Conservation (phyloP, 1,139 yeast genomes). For the Hansenula sp. region DNA sequence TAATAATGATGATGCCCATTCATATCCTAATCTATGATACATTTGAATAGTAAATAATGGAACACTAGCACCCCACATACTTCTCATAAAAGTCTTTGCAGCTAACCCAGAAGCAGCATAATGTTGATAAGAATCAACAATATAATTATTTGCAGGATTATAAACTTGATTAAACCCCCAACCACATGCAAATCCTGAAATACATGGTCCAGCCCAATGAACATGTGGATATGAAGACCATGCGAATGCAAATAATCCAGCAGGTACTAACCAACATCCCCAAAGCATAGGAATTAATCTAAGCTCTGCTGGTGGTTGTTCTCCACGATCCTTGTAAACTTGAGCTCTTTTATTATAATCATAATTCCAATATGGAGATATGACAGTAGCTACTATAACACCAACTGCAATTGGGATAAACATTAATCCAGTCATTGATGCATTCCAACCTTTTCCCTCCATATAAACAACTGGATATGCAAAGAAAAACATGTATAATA, state of each 20-base stretch:
- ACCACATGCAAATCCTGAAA: slow-evolving; percentile 58
- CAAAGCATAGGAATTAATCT: slow-evolving; percentile 62
- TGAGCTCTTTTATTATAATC: slow-evolving; percentile 53
- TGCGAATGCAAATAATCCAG: slow-evolving; percentile 53
- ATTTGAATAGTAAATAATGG: slow-evolving; percentile 72
- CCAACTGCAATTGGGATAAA: slow-evolving; percentile 71
- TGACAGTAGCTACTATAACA: slow-evolving; percentile 44
- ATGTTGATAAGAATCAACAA: slow-evolving; percentile 68
- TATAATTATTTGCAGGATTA: slow-evolving; percentile 65
- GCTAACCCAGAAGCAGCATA: slow-evolving; percentile 70
- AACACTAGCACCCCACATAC: slow-evolving; percentile 70
- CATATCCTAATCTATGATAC: slow-evolving; percentile 64
- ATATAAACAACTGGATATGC: slow-evolving; percentile 62
- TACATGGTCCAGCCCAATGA: slow-evolving; percentile 63
- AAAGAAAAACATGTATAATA: slow-evolving; percentile 59
- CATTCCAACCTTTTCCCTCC: slow-evolving; percentile 64
- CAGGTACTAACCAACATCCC: slow-evolving; percentile 57
- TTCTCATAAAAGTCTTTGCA: slow-evolving; percentile 61
- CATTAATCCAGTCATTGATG: slow-evolving; percentile 61
- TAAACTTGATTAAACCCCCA: slow-evolving; percentile 57
- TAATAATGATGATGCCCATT: slow-evolving; percentile 69
- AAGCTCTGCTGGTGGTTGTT: slow-evolving; percentile 56
- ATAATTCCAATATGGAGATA: slow-evolving; percentile 54
- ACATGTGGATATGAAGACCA: slow-evolving; percentile 57
- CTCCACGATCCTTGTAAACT: slow-evolving; percentile 45